Evolutionary conservation across 2,329 filamentous ascomycete genomes (phyloP), one percentile per base, ranked within the genome.

Genomic region (Mycosphaerelloides madeirae): DNA sequence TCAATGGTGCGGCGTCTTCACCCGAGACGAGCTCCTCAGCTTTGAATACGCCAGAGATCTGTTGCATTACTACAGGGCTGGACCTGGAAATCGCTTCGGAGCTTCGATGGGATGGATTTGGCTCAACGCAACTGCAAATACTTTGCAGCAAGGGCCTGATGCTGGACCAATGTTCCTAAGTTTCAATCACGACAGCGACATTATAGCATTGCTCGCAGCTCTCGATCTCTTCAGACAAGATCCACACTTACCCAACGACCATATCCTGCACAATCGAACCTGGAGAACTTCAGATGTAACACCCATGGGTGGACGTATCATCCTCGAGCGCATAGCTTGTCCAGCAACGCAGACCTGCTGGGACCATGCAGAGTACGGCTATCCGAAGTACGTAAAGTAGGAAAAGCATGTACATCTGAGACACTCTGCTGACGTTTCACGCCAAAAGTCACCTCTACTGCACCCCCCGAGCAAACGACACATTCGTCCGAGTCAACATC

Each of bases 111-210:
- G 78, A 2, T 77, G 70, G 71, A 58, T 79, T 8, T 81, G 75
- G 74, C 53, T 81, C 35, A 78, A 80, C 57, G 76, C 77, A 3
- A 80, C 77, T 0, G 65, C 70, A 6, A 64, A 70, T 36, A 57
- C 80, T 29, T 60, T 81, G 44, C 35, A 29, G 3, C 53, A 62
- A 4, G 59, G 71, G 31, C 72, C 75, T 0, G 59, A 62, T 6
- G 66, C 64, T 12, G 76, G 75, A 2, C 63, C 66, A 2, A 56
- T 79, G 13, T 81, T 78, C 56, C 73, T 80, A 52, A 80, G 74
- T 56, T 81, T 81, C 52, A 77, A 77, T 3, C 78, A 81, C 46
- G 78, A 81, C 51, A 76, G 75, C 28, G 78, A 80, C 48, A 77
- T 81, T 16, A 68, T 76, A 2, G 76, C 76, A 2, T 69, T 80